These are phyloP conservation scores for Cucurbita maxima DNA, from an alignment of 306 rosid species.

Conservation along the genomic window DNA sequence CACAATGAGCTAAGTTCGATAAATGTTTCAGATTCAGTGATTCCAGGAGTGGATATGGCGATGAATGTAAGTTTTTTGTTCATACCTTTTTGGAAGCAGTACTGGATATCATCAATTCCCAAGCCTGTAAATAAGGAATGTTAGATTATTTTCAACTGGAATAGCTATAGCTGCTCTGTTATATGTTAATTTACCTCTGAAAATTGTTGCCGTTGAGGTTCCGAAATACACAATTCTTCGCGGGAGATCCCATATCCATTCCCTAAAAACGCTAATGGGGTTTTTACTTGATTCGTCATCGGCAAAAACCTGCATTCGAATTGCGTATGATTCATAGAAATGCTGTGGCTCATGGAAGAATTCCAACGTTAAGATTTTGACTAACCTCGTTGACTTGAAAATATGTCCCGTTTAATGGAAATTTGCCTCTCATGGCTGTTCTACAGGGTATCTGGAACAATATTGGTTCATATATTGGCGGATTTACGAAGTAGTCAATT, in stretches of 20 bases:
- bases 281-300: constrained; percentile 30
- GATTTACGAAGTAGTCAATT: background rate
- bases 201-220: constrained; percentile 23
- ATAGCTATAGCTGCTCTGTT: background rate
- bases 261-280: constrained; percentile 41
- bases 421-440: constrained; percentile 41
- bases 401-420: constrained; percentile 69
- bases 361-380: background rate
- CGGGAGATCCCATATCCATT: constrained; percentile 24
- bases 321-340: background rate
- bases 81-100: constrained; percentile 31
- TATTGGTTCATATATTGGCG: background rate
- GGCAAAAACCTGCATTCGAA: constrained; percentile 28
- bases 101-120: background rate
- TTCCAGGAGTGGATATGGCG: background rate
- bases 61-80: background rate
- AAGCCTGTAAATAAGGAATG: constrained; percentile 15
- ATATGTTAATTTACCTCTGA: constrained; percentile 24
- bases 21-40: background rate
- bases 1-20: no score
- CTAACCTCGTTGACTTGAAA: constrained; percentile 71
- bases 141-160: background rate
- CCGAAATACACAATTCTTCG: constrained; percentile 31
- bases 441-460: constrained; percentile 45
- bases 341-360: background rate